These are phyloP conservation scores for Eremothecium sinecaudum DNA, from an alignment of 1,139 yeast genomes.

Conservation along the genomic window DNA sequence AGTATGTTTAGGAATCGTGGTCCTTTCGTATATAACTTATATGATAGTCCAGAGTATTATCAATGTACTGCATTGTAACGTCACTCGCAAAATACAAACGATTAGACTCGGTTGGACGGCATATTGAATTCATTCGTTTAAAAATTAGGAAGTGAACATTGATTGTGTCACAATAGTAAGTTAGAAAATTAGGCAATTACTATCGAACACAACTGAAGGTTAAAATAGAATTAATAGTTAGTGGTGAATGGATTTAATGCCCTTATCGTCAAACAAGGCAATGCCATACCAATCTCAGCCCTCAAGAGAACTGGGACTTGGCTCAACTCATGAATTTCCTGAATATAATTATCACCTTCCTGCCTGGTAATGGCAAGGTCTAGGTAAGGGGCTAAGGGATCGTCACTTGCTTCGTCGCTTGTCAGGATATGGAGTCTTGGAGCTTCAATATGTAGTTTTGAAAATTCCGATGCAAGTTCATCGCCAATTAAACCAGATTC, in stretches of 20 bases:
- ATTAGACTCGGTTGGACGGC: no score
- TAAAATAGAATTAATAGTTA: conserved; percentile 9
- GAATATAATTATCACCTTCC: conserved; percentile 57
- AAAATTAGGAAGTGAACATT: no score
- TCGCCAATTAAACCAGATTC: conserved; percentile 28
- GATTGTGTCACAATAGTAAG: no score
- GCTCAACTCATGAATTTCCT: conserved; percentile 68
- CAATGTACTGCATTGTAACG: no score
- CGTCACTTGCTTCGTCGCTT: conserved; percentile 19
- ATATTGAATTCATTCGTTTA: no score
- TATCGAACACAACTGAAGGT: no score
- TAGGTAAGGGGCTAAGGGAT: conserved; percentile 48
- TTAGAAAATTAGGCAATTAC: no score
- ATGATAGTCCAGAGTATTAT: no score
- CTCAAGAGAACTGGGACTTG: conserved; percentile 79
- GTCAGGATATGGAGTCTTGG: conserved; percentile 44
- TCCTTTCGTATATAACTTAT: no score
- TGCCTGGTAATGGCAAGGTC: conserved; percentile 46
- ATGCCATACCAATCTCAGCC: conserved; percentile 90
- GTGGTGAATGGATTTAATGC: conserved; percentile 74
- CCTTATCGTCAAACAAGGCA: conserved; percentile 90
- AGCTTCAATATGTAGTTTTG: conserved; percentile 41
- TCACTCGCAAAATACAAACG: no score
- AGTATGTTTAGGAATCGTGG: no score
- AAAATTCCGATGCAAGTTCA: conserved; percentile 40